A percentile compares a stretch with the other conserved stretches of the same genome.
These are phyloP conservation scores for Trichoderma sp. DNA, from an alignment of 2,329 filamentous ascomycete species.

Conservation along the genomic window DNA sequence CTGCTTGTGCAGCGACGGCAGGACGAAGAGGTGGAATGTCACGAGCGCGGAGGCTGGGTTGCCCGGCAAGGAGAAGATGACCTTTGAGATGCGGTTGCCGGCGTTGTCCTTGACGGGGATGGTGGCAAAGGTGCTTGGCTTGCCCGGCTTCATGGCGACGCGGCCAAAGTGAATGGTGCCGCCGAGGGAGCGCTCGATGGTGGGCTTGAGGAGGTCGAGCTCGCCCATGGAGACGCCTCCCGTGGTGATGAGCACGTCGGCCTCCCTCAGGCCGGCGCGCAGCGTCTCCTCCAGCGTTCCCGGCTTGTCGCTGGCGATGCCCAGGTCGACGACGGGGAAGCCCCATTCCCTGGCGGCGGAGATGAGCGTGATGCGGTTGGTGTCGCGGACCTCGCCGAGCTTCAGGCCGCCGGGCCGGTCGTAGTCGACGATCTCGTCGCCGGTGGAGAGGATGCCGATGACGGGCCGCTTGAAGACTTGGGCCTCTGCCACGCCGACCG, in stretches of 20 bases:
- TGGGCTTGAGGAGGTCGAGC: slow-evolving; percentile 93
- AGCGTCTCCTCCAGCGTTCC: slow-evolving; percentile 75
- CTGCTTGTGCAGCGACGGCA: slow-evolving; percentile 79
- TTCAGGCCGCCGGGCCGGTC: slow-evolving; percentile 61
- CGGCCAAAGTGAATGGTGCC: slow-evolving; percentile 96
- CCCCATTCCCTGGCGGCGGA: slow-evolving; percentile 73
- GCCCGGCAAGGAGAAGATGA: slow-evolving; percentile 87
- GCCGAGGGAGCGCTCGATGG: slow-evolving; percentile 84
- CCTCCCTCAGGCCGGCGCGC: slow-evolving; percentile 69
- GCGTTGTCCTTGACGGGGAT: slow-evolving; percentile 65
- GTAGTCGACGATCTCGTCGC: slow-evolving; percentile 88
- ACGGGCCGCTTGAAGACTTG: slow-evolving; percentile 73
- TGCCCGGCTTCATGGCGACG: slow-evolving; percentile 97
- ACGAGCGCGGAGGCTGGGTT: slow-evolving; percentile 94
- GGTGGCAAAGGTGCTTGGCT: slow-evolving; percentile 95
- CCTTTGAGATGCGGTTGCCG: slow-evolving; percentile 62
- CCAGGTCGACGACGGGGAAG: slow-evolving; percentile 79
- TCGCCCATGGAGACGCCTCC: slow-evolving; percentile 98
- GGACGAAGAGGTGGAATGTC: slow-evolving; percentile 90
- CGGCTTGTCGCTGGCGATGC: slow-evolving; percentile 76
- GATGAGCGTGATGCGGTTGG: slow-evolving; percentile 85
- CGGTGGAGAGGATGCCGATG: slow-evolving; percentile 87
- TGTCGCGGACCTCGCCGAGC: slow-evolving; percentile 88
- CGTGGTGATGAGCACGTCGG: slow-evolving; percentile 85
- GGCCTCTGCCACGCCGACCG: slow-evolving; percentile 74